phyloP scores from a whole-genome alignment of 441 rosid genomes.

The Raphanus hybrid region DNA sequence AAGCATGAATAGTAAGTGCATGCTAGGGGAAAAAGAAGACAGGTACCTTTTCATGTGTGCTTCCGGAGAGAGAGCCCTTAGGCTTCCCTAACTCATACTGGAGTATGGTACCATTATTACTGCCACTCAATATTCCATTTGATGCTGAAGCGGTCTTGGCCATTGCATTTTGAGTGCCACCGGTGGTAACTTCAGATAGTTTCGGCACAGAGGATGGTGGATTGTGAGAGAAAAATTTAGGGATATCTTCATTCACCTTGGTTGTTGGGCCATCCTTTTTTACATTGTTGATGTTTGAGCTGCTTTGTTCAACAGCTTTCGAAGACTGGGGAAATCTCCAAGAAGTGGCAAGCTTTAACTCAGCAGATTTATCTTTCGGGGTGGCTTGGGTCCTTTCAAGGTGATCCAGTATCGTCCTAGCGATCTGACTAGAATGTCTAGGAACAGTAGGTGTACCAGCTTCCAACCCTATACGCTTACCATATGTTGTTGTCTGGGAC shows the following conservation, averaged over 20 bases:
- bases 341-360: slow-evolving; percentile 71
- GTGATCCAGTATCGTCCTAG: slow-evolving; percentile 78
- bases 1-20: not conserved
- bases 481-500: slow-evolving; percentile 42
- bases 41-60: slow-evolving; percentile 30
- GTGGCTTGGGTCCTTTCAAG: slow-evolving; percentile 73
- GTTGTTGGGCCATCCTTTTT: slow-evolving; percentile 40
- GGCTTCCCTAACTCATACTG: slow-evolving; percentile 44
- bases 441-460: slow-evolving; percentile 58
- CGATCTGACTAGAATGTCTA: slow-evolving; percentile 76
- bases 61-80: slow-evolving; percentile 41
- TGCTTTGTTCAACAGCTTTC: slow-evolving; percentile 45
- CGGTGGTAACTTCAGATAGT: slow-evolving; percentile 43
- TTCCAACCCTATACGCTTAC: slow-evolving; percentile 49
- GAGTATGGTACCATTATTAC: slow-evolving; percentile 39
- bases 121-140: slow-evolving; percentile 39
- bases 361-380: slow-evolving; percentile 71
- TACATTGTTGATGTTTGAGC: slow-evolving; percentile 40
- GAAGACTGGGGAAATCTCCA: slow-evolving; percentile 57
- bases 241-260: slow-evolving; percentile 45
- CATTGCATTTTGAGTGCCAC: slow-evolving; percentile 37
- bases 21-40: not conserved
- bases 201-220: slow-evolving; percentile 42
- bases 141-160: slow-evolving; percentile 43
- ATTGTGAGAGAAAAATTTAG: slow-evolving; percentile 40